Evolutionary conservation across 345 rosid genomes (phyloP).

Genomic region (Eutrema heterophyllum): DNA sequence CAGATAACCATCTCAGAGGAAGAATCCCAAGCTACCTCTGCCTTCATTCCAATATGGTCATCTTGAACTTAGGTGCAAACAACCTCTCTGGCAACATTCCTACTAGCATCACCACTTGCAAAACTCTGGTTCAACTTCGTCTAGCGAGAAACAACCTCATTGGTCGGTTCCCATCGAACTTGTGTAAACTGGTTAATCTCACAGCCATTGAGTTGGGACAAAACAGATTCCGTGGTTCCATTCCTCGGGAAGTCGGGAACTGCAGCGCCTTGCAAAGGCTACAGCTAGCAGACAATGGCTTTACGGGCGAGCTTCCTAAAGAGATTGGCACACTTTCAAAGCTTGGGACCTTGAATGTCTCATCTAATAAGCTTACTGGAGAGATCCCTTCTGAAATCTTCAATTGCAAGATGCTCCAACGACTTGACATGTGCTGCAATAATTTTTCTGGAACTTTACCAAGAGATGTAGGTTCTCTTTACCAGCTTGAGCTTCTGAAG

Average conservation of each 20-base stretch:
- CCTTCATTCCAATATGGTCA: slow-evolving; percentile 41
- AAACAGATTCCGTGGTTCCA: slow-evolving; percentile 65
- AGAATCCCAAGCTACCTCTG: slow-evolving; percentile 67
- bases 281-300: slow-evolving; percentile 58
- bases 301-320: slow-evolving; percentile 58
- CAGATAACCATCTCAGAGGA: slow-evolving; percentile 59
- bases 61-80: slow-evolving; percentile 67
- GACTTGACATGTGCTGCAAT: slow-evolving; percentile 78
- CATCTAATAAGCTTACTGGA: slow-evolving; percentile 68
- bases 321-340: slow-evolving; percentile 65
- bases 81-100: slow-evolving; percentile 71
- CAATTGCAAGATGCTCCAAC: slow-evolving; percentile 68
- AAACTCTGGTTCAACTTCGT: slow-evolving; percentile 59
- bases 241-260: slow-evolving; percentile 58
- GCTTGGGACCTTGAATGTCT: slow-evolving; percentile 68
- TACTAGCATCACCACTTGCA: slow-evolving; percentile 50
- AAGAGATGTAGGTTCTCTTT: slow-evolving; percentile 53
- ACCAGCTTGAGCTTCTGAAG: slow-evolving; percentile 79
- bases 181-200: slow-evolving; percentile 60
- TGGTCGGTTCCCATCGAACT: slow-evolving; percentile 59
- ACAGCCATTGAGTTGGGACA: slow-evolving; percentile 66
- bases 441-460: slow-evolving; percentile 55
- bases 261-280: slow-evolving; percentile 68
- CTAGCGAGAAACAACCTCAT: slow-evolving; percentile 50
- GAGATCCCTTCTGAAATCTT: slow-evolving; percentile 63